Evolutionary conservation across 352 stramenopile genomes (phyloP).

Genomic region (Aphanomyces astaci): DNA sequence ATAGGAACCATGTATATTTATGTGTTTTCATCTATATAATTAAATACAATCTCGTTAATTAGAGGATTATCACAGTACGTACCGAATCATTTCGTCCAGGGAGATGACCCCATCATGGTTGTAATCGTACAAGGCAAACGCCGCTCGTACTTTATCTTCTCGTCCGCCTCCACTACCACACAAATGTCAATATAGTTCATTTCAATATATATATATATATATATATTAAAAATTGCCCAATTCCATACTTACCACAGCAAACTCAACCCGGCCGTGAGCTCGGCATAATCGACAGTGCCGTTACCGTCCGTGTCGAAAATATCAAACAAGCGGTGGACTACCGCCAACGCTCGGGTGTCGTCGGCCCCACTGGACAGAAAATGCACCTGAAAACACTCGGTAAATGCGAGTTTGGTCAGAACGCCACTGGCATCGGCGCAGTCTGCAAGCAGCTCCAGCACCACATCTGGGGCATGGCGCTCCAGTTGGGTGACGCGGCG

Average conservation of each 20-base stretch:
- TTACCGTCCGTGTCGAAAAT: slow-evolving; percentile 30
- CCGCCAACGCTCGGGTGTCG: neutral
- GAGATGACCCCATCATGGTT: slow-evolving; percentile 33
- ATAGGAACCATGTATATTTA: too few relatives aligned
- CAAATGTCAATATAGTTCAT: too few relatives aligned
- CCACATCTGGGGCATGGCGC: slow-evolving; percentile 13
- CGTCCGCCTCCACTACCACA: slow-evolving; percentile 1
- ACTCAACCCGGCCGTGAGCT: slow-evolving; percentile 24
- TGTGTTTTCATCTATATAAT: too few relatives aligned
- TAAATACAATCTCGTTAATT: too few relatives aligned
- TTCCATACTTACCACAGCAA: slow-evolving; percentile 18
- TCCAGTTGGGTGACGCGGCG: slow-evolving; percentile 13
- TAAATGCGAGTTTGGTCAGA: slow-evolving; percentile 24
- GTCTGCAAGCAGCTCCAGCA: slow-evolving; percentile 27
- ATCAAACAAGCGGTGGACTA: slow-evolving; percentile 24
- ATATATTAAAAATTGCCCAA: too few relatives aligned
- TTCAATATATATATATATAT: too few relatives aligned
- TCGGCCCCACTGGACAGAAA: neutral
- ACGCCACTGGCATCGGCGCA: slow-evolving; percentile 22
- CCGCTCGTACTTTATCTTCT: slow-evolving; percentile 26
- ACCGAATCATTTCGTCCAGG: slow-evolving; percentile 27
- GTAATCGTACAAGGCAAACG: slow-evolving; percentile 29
- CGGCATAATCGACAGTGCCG: slow-evolving; percentile 27
- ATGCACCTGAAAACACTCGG: slow-evolving; percentile 22
- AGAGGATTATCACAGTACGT: too few relatives aligned